Base-by-base conservation (phyloP, 2,329 filamentous ascomycete genomes). In the Leptoxyphium fumago region DNA sequence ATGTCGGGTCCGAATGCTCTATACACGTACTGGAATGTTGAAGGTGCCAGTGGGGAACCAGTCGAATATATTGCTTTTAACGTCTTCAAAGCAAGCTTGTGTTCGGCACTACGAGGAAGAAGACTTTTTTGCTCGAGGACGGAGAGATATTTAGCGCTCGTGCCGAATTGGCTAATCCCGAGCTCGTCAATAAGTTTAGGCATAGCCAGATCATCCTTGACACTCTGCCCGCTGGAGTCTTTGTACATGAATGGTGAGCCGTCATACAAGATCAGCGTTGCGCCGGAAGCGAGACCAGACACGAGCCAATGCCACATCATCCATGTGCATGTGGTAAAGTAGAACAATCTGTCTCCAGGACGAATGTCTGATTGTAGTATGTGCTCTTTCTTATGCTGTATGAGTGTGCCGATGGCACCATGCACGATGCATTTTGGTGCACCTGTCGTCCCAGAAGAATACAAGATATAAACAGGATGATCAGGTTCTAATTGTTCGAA, bases 241-340 rank as follows among this genome's bases (percentile, higher is more conserved):
- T 18, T 13, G 43, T 66, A 70, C 43, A 69, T 67, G 69, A 96
- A 96, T 0, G 91, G 91, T 0, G 85, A 94, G 40, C 91, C 91
- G 43, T 94, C 85, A 64, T 95, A 98, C 3, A 96, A 72, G 15
- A 96, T 73, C 10, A 96, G 69, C 0, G 85, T 89, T 10, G 84
- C 76, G 43, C 89, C 89, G 28, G 78, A 80, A 9, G 88, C 84
- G 3, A 96, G 77, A 5, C 81, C 85, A 1, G 85, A 89, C 15
- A 95, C 75, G 36, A 88, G 80, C 88, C 89, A 96, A 61, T 96
- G 89, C 87, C 88, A 95, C 89, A 96, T 96, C 88, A 98, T 96
- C 91, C 88, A 95, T 0, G 86, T 93, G 10, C 82, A 87, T 2
- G 88, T 95, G 1, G 87, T 94, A 66, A 88, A 95, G 67, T 95